Base-by-base conservation (phyloP, 495 filamentous ascomycete genomes). In the Penicillium parvum region DNA sequence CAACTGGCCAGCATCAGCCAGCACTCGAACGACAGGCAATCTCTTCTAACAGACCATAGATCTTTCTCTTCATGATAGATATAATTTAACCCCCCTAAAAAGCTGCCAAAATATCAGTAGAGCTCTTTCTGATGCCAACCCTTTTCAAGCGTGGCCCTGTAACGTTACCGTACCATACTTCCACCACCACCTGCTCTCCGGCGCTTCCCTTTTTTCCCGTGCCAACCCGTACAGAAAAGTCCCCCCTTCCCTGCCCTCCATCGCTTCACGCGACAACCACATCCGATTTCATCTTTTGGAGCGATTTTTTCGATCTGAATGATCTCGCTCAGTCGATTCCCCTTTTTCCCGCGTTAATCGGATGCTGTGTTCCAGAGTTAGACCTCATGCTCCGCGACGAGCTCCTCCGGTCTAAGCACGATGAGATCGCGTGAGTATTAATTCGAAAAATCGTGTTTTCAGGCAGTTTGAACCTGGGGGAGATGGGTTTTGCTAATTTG, bases 391-490 rank as follows among this genome's bases (percentile, higher is more conserved):
- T 76, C 69, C 76, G 75, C 53, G 75, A 78, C 68, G 75, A 72
- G 63, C 65, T 72, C 51, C 65, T 72, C 51, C 65, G 69, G 64
- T 75, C 68, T 68, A 80, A 78, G 66, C 72, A 75, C 60, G 73
- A 76, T 69, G 77, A 80, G 70, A 75, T 79, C 68, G 67, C 74
- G 78, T 82, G 71, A 64, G 77, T 77, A 61, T 59, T 61, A 55
- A 58, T 63, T 63, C 36, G 16, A 26, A 37, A 48, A 50, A 43
- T 38, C 21, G 16, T 26, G 27, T 32, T 43, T 51, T 44, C 39
- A 50, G 45, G 45, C 11, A 37, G 30, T 43, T 41, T 55, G 5
- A 5, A 10, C 12, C 14, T n/a, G 21, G 32, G 45, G 49, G 34
- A 28, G 57, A 48, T 51, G 23, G 38, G 50, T 48, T 52, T 63